phyloP scores from a whole-genome alignment of 1,284 basidiomycete species.

The Rhodotorula sp. region DNA sequence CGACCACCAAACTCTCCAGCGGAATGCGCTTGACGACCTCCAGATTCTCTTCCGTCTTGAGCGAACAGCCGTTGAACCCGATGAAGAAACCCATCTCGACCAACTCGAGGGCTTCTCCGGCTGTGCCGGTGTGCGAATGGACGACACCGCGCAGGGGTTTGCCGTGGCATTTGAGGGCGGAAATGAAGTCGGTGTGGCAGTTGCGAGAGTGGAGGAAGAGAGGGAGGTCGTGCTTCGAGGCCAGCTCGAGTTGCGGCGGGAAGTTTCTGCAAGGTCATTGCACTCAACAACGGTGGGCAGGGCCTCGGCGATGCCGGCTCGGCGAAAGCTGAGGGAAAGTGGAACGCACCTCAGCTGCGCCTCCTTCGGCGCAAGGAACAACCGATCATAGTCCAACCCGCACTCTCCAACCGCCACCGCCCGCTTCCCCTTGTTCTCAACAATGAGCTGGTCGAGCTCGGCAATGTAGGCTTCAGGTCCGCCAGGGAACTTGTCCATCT shows the following conservation, averaged over 20 bases:
- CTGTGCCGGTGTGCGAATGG: constrained; percentile 78
- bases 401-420: constrained; percentile 70
- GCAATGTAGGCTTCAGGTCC: constrained; percentile 66
- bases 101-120: constrained; percentile 66
- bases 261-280: constrained; percentile 56
- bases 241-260: constrained; percentile 66
- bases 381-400: constrained; percentile 82
- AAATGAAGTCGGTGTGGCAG: constrained; percentile 69
- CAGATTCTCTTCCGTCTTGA: constrained; percentile 76
- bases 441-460: constrained; percentile 61
- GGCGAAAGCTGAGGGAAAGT: neutral
- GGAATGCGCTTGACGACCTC: constrained; percentile 62
- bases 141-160: constrained; percentile 67
- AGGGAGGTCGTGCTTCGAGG: constrained; percentile 70
- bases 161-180: constrained; percentile 55
- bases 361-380: constrained; percentile 61
- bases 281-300: neutral
- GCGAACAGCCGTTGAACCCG: constrained; percentile 72
- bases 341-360: constrained; percentile 22
- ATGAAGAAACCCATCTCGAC: constrained; percentile 48
- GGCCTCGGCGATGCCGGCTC: neutral
- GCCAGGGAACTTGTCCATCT: constrained; percentile 64
- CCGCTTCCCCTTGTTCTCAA: constrained; percentile 51
- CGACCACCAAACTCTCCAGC: constrained; percentile 67
- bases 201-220: constrained; percentile 72